phyloP scores from a whole-genome alignment of 306 rosid genomes.

The Cucumis hystrix region DNA sequence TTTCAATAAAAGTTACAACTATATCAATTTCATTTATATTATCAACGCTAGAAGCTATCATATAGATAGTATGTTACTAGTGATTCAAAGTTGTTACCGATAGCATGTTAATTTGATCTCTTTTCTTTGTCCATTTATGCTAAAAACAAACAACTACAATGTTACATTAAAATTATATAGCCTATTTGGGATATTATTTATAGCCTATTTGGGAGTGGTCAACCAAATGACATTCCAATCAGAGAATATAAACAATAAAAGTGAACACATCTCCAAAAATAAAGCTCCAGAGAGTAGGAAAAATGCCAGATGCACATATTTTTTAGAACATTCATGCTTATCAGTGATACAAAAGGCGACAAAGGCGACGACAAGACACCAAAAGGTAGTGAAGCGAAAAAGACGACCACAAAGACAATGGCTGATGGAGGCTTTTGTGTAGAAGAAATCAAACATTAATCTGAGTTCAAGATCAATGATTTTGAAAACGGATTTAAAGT shows the following conservation, averaged over 20 bases:
- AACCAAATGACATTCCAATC: constrained; percentile 8
- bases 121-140: no score
- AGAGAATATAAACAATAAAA: constrained; percentile 15
- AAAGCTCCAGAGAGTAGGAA: neutral
- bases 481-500: constrained; percentile 5
- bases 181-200: no score
- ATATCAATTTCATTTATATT: no score
- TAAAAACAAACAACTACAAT: no score
- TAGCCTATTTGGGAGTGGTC: no score
- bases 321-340: neutral
- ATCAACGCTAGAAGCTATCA: no score
- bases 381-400: neutral
- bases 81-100: no score
- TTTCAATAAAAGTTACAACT: no score
- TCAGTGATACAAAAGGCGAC: neutral
- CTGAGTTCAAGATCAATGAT: constrained; percentile 36
- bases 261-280: constrained; percentile 11
- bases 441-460: constrained; percentile 24
- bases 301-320: neutral
- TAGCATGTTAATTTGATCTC: no score
- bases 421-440: constrained; percentile 24
- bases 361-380: neutral
- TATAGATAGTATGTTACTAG: no score
- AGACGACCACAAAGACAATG: constrained; percentile 1
- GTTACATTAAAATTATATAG: no score